Evolutionary conservation across 257 asterid species (phyloP), one percentile per base, ranked within the genome.

Genomic region (Ocimum tenuiflorum): DNA sequence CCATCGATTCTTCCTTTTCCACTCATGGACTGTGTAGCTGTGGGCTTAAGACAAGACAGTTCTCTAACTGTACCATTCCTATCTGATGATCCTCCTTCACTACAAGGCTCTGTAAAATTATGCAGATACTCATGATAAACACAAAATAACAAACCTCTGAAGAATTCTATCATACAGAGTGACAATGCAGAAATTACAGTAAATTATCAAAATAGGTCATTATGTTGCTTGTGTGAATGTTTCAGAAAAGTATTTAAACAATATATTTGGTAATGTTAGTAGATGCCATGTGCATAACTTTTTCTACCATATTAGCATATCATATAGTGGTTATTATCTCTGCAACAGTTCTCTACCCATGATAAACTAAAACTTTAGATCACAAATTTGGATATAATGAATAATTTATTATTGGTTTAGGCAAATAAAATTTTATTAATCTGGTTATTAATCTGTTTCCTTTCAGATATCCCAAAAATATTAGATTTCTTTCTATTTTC

Each of bases 31-130:
- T 36, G 80, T 63, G 52, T 60, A 41, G 41, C 67, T 11, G 78
- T 75, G 38, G 67, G 77, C 61, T 74, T 82, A 55, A 62, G 50
- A 74, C 49, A 49, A 38, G 45, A 33, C 72, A 45, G 70, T 70
- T 78, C 75, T 53, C 68, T 58, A 43, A 52, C 18, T 15, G 76
- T 65, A 56, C 78, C 75, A 62, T 68, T 75, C 57, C 57, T 63
- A 52, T 50, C 72, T 36, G 71, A 42, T 65, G 74, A 64, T 70
- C 73, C 75, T 58, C 71, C 79, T 67, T 36, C 72, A 42, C 20
- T 51, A n/a, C 72, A 72, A 36, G 79, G 74, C 68, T 77, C 97
- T 91, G 85, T n/a, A 59, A 71, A 70, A 39, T 53, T 41, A 76
- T 60, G 33, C 42, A 45, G 18, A 52, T 23, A 15, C 60, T 14